phyloP scores from a whole-genome alignment of 805 yeast genomes.

The Hanseniaspora thailandica region DNA sequence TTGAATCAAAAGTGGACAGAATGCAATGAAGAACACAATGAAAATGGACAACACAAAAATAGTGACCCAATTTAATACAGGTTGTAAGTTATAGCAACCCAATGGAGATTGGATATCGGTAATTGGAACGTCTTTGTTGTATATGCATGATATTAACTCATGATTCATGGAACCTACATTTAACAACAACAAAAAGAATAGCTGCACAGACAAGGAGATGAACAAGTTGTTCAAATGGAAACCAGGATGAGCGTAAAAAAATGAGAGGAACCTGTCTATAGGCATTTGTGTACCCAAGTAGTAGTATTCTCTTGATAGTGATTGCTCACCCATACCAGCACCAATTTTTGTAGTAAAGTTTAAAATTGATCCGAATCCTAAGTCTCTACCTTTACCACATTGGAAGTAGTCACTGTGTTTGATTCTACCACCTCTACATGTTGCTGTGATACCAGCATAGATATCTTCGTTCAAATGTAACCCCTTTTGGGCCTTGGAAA shows the following conservation, averaged over 20 bases:
- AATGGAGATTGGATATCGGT: slow-evolving; percentile 64
- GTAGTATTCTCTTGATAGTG: slow-evolving; percentile 81
- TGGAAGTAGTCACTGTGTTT: slow-evolving; percentile 93
- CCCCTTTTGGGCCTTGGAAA: slow-evolving; percentile 90
- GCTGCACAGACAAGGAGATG: slow-evolving; percentile 73
- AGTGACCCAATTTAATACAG: slow-evolving; percentile 82
- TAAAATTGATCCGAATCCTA: slow-evolving; percentile 83
- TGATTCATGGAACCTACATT: slow-evolving; percentile 68
- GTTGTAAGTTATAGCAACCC: slow-evolving; percentile 77
- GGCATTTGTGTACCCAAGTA: slow-evolving; percentile 84
- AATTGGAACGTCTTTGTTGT: slow-evolving; percentile 53
- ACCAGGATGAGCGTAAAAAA: slow-evolving; percentile 94
- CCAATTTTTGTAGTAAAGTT: slow-evolving; percentile 94
- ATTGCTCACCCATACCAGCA: slow-evolving; percentile 97
- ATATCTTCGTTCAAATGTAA: slow-evolving; percentile 89
- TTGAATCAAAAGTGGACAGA: slow-evolving; percentile 76
- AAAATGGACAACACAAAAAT: slow-evolving; percentile 80
- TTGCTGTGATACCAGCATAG: slow-evolving; percentile 87
- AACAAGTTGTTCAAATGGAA: slow-evolving; percentile 86
- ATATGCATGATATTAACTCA: slow-evolving; percentile 59
- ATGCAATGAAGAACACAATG: slow-evolving; percentile 85
- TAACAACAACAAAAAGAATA: slow-evolving; percentile 68
- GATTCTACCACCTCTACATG: slow-evolving; percentile 81
- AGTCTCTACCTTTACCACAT: slow-evolving; percentile 93
- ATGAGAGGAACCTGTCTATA: slow-evolving; percentile 77